Base-by-base conservation (phyloP, 2,329 filamentous ascomycete genomes). In the Colletotrichum musae region DNA sequence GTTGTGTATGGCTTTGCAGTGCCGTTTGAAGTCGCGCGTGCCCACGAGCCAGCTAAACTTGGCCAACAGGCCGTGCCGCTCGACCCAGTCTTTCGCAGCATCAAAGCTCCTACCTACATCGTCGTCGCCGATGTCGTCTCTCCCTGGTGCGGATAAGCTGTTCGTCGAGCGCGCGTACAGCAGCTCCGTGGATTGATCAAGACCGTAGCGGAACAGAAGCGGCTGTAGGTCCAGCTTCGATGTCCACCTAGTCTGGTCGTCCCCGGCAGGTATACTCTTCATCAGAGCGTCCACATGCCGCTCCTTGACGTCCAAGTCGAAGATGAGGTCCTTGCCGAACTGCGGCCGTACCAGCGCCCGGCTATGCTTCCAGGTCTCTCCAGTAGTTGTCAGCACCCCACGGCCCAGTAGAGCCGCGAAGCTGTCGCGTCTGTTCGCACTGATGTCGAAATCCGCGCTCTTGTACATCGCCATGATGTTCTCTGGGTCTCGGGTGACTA, bases 291-390 rank as follows among this genome's bases (percentile, higher is more conserved):
- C 81, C 12, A 93, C 85, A 77, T 95, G 92, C 15, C 84, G 82
- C 76, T 95, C 92, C 73, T 94, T 91, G 50, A 90, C 88, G 50
- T 89, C 84, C 18, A 95, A 83, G 77, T 95, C 91, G 47, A 91
- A 89, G 39, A 88, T 82, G 75, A 87, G 85, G 65, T 86, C 81
- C 15, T 84, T 79, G 7, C 83, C 81, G 70, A 88, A 88, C 72
- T 85, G 83, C 0, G 87, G 88, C 15, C 86, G 79, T 15, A 90
- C 80, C 72, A 88, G 80, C 9, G 83, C 80, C 7, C 87, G 80
- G 1, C 83, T 82, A 21, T 82, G 79, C 59, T 85, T 82, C 88
- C 88, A 90, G 39, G 80, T 79, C 15, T 76, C 71, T 0, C 87
- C 88, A 73, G 89, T 87, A 43, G 80, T 81, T 2, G 82, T 83